A percentile compares a stretch with the other conserved stretches of the same genome.
Conservation (phyloP, 495 filamentous ascomycete genomes). For the Elasticomyces elasticus region DNA sequence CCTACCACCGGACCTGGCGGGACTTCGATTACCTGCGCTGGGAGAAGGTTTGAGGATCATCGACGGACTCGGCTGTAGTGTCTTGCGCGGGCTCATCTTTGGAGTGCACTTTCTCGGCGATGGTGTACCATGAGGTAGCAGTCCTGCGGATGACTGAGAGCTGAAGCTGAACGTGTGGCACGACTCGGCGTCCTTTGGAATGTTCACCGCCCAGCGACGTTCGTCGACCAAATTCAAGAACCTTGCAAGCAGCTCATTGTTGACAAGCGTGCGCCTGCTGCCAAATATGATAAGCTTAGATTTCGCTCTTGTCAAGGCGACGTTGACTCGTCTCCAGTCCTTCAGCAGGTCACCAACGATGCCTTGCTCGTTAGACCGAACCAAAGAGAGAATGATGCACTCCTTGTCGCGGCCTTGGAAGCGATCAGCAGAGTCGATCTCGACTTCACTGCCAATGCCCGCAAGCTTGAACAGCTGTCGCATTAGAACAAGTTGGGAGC, state of each 20-base stretch:
- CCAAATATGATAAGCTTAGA: conserved; percentile 84
- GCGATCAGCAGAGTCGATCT: conserved; percentile 92
- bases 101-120: conserved; percentile 1
- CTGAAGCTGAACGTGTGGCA: conserved; percentile 15
- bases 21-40: conserved; percentile 12
- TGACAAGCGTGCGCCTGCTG: conserved; percentile 58
- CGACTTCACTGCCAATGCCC: conserved; percentile 42
- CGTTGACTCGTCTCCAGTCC: conserved; percentile 90
- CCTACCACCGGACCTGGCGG: not conserved
- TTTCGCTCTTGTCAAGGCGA: conserved; percentile 84
- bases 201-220: conserved; percentile 63
- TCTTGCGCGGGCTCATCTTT: not conserved
- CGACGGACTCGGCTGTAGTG: not conserved
- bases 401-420: conserved; percentile 96
- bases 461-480: conserved; percentile 27
- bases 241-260: conserved; percentile 64
- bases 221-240: conserved; percentile 69
- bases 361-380: conserved; percentile 71
- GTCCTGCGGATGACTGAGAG: conserved; percentile 7
- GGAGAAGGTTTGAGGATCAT: conserved; percentile 9
- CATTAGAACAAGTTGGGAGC: conserved; percentile 68
- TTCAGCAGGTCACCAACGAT: conserved; percentile 78
- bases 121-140: not conserved
- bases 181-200: conserved; percentile 44
- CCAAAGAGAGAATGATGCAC: conserved; percentile 72